Conservation (phyloP, 2,329 filamentous ascomycete species). For the Aureobasidium vineae region DNA sequence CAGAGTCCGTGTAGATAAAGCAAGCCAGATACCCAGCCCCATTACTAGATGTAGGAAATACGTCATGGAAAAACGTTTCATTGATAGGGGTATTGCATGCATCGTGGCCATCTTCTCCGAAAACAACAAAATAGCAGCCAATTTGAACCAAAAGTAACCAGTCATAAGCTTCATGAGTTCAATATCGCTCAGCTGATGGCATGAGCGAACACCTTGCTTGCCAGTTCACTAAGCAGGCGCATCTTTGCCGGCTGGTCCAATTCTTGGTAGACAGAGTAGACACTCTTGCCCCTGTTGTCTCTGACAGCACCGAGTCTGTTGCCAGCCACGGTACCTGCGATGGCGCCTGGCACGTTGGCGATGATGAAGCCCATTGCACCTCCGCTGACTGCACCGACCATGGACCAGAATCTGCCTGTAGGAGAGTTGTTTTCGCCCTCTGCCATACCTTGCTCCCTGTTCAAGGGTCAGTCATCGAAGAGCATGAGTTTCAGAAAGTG, state of each 20-base stretch:
- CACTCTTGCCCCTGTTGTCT: constrained; percentile 90
- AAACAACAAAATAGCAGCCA: background rate
- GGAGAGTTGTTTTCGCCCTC: constrained; percentile 61
- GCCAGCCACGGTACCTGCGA: constrained; percentile 88
- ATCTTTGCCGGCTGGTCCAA: constrained; percentile 80
- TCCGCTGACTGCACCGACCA: constrained; percentile 82
- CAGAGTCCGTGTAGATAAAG: constrained; percentile 2
- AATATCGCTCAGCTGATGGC: constrained; percentile 54
- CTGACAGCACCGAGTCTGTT: constrained; percentile 87
- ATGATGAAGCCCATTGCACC: constrained; percentile 93
- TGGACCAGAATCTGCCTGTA: constrained; percentile 78
- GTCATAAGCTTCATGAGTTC: constrained; percentile 27
- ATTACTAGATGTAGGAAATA: background rate
- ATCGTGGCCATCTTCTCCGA: background rate
- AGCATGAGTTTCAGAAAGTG: background rate
- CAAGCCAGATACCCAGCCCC: constrained; percentile 19
- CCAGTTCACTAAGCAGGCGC: constrained; percentile 76
- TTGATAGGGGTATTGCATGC: constrained; percentile 25
- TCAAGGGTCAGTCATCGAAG: background rate
- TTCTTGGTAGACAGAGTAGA: constrained; percentile 88
- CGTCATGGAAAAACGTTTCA: background rate
- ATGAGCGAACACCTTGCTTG: constrained; percentile 81
- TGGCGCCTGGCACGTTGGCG: constrained; percentile 81
- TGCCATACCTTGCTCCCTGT: constrained; percentile 61
- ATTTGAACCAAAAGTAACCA: background rate